phyloP scores from a whole-genome alignment of 306 rosid species.

The Pueraria montana region DNA sequence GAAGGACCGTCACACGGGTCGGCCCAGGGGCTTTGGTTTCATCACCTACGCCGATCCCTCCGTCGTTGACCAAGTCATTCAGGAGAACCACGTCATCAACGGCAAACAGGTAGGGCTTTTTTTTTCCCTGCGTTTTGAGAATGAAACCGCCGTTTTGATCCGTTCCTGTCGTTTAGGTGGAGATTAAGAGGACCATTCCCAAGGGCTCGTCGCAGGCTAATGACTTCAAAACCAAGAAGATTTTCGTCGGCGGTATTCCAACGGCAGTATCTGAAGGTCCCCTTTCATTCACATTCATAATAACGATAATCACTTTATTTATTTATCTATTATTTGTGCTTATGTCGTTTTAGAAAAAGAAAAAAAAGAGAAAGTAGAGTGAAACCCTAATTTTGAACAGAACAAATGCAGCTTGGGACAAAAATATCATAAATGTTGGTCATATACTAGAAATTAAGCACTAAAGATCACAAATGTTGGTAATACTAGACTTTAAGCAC shows the following conservation, averaged over 20 bases:
- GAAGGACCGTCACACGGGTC: slow-evolving; percentile 89
- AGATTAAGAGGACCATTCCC: slow-evolving; percentile 94
- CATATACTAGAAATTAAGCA: background rate
- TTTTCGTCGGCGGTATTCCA: slow-evolving; percentile 96
- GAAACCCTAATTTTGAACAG: background rate
- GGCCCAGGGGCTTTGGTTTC: slow-evolving; percentile 92
- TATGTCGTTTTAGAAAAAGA: background rate
- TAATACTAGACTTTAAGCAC: background rate
- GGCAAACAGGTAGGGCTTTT: slow-evolving; percentile 76
- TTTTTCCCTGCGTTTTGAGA: background rate
- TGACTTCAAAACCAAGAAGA: slow-evolving; percentile 88
- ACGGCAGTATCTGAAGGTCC: slow-evolving; percentile 78
- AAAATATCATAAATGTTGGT: background rate
- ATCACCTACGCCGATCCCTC: slow-evolving; percentile 88
- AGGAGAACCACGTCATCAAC: slow-evolving; percentile 76
- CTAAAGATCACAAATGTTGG: background rate
- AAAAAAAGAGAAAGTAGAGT: too few relatives aligned
- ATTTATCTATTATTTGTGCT: background rate
- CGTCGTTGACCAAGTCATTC: slow-evolving; percentile 85
- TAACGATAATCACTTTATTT: background rate
- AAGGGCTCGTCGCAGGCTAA: slow-evolving; percentile 84
- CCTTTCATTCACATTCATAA: background rate
- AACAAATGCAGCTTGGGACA: background rate
- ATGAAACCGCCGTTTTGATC: background rate
- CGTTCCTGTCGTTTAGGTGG: slow-evolving; percentile 61